Evolutionary conservation across 2,329 filamentous ascomycete genomes (phyloP).

Genomic region (Tolypocladium tropicale): DNA sequence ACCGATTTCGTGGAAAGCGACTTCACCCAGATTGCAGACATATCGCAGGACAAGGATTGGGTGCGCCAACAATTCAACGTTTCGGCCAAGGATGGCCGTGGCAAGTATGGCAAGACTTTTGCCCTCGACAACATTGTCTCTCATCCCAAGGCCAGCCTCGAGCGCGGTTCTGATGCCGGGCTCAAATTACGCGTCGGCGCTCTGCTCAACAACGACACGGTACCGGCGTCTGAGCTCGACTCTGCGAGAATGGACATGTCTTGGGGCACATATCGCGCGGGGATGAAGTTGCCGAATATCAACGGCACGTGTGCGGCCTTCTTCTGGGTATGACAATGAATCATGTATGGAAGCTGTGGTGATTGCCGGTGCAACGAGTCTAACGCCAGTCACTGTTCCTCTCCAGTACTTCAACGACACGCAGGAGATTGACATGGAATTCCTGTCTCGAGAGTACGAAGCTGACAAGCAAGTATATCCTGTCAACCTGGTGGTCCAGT

Average conservation of each 20-base stretch:
- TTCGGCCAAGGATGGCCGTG: slow-evolving; percentile 44
- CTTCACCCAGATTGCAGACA: slow-evolving; percentile 46
- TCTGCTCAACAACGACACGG: slow-evolving; percentile 34
- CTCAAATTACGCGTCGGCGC: slow-evolving; percentile 46
- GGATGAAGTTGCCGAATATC: slow-evolving; percentile 51
- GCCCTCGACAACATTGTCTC: slow-evolving; percentile 44
- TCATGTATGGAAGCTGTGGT: background rate
- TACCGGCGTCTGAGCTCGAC: slow-evolving; percentile 56
- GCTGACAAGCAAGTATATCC: slow-evolving; percentile 38
- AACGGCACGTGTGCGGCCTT: slow-evolving; percentile 67
- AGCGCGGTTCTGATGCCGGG: slow-evolving; percentile 33
- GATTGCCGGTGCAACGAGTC: background rate
- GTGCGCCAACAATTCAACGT: slow-evolving; percentile 56
- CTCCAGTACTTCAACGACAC: slow-evolving; percentile 67
- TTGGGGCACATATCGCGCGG: slow-evolving; percentile 61
- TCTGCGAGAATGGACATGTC: slow-evolving; percentile 49
- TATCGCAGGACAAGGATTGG: slow-evolving; percentile 50
- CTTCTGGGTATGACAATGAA: slow-evolving; percentile 51
- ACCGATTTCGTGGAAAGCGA: slow-evolving; percentile 64
- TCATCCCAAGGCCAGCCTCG: slow-evolving; percentile 31
- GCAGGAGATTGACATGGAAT: slow-evolving; percentile 74
- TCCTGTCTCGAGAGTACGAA: slow-evolving; percentile 58
- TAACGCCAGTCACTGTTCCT: slow-evolving; percentile 1
- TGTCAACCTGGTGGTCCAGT: slow-evolving; percentile 69
- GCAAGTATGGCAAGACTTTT: slow-evolving; percentile 57